Conservation (phyloP, 306 rosid species). For the Trichosanthes truncata region DNA sequence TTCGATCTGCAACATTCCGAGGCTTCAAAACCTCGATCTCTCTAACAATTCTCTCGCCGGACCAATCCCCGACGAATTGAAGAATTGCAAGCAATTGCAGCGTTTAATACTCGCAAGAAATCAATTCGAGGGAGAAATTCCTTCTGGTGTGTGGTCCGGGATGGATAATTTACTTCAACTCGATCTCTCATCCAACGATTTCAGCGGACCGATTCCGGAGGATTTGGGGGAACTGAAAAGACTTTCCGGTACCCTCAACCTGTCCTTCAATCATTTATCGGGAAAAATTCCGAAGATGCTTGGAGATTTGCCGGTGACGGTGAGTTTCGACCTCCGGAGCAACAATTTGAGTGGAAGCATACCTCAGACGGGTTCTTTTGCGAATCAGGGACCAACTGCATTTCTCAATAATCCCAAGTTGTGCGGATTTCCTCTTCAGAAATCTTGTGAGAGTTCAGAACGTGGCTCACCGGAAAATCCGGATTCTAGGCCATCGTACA, state of each 20-base stretch:
- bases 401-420: slow-evolving; percentile 64
- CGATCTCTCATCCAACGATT: slow-evolving; percentile 62
- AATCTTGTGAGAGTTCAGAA: slow-evolving; percentile 33
- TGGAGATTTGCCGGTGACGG: slow-evolving; percentile 61
- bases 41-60: slow-evolving; percentile 75
- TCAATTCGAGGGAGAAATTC: slow-evolving; percentile 49
- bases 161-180: slow-evolving; percentile 44
- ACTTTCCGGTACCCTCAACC: slow-evolving; percentile 77
- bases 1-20: slow-evolving; percentile 51
- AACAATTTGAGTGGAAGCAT: slow-evolving; percentile 79
- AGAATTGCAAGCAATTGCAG: slow-evolving; percentile 59
- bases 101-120: slow-evolving; percentile 59
- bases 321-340: slow-evolving; percentile 71
- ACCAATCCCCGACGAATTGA: slow-evolving; percentile 26
- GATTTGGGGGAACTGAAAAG: slow-evolving; percentile 46
- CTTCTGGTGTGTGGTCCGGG: slow-evolving; percentile 49
- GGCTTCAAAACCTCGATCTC: slow-evolving; percentile 81
- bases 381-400: slow-evolving; percentile 92
- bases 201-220: slow-evolving; percentile 56
- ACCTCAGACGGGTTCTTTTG: slow-evolving; percentile 86
- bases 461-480: slow-evolving; percentile 34
- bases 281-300: slow-evolving; percentile 63
- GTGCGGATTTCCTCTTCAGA: slow-evolving; percentile 88
- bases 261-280: slow-evolving; percentile 70
- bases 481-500: slow-evolving; percentile 14